Evolutionary conservation across 306 rosid genomes (phyloP).

Genomic region (Cucurbita pepo): DNA sequence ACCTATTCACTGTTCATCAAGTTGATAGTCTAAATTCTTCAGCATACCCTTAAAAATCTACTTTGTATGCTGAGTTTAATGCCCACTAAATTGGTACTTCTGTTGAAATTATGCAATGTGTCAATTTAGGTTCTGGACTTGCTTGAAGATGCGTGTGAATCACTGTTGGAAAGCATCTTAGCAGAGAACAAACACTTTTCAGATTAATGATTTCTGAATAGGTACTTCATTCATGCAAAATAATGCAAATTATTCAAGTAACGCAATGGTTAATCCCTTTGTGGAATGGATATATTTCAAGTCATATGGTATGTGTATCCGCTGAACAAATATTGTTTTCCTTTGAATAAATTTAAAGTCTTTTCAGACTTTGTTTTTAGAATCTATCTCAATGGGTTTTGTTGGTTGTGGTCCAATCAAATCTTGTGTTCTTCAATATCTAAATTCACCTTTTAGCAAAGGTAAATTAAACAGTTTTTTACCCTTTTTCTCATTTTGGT

Average conservation of each 20-base stretch:
- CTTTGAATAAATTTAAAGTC: neutral
- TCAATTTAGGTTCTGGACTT: slow-evolving; percentile 69
- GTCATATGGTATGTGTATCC: neutral
- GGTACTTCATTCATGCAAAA: neutral
- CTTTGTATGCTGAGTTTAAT: neutral
- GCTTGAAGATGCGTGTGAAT: slow-evolving; percentile 88
- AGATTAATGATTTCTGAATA: slow-evolving; percentile 13
- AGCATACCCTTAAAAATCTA: neutral
- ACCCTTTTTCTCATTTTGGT: neutral
- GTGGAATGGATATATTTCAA: neutral
- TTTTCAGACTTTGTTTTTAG: neutral
- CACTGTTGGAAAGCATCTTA: slow-evolving; percentile 57
- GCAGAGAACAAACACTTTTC: slow-evolving; percentile 43
- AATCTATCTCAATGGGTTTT: neutral
- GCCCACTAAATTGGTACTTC: neutral
- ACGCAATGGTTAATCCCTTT: neutral
- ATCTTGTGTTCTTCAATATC: neutral
- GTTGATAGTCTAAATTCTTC: neutral
- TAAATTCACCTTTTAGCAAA: neutral
- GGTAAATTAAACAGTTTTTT: neutral
- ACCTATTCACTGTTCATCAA: neutral
- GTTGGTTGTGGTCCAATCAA: neutral
- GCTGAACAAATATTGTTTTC: neutral
- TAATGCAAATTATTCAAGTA: neutral
- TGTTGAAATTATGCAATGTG: neutral